Percentiles rank a stretch among this genome's conserved stretches.
Evolutionary conservation across 2,329 filamentous ascomycete species (phyloP).

Genomic region (Pseudocercospora musae): DNA sequence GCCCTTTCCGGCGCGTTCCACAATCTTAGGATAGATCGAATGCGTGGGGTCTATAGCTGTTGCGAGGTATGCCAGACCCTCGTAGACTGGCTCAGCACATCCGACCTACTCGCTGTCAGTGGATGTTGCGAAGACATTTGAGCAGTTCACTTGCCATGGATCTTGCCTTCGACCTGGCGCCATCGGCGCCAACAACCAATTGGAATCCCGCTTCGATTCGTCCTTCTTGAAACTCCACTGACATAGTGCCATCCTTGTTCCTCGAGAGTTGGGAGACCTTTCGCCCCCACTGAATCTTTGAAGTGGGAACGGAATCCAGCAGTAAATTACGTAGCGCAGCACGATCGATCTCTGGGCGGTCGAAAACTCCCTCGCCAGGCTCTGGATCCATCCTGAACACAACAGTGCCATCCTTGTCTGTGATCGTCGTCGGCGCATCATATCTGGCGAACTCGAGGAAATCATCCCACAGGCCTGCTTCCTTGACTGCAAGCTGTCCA

Average conservation of each 20-base stretch:
- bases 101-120: constrained; percentile 30
- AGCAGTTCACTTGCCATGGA: constrained; percentile 29
- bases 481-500: constrained; percentile 26
- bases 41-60: constrained; percentile 29
- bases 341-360: constrained; percentile 37
- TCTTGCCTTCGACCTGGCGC: constrained; percentile 44
- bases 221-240: constrained; percentile 34
- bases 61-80: constrained; percentile 35
- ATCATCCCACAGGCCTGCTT: constrained; percentile 26
- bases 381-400: constrained; percentile 21
- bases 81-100: constrained; percentile 35
- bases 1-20: constrained; percentile 30
- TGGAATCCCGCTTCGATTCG: constrained; percentile 37
- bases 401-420: constrained; percentile 22
- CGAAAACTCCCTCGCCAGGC: background rate
- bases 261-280: constrained; percentile 14
- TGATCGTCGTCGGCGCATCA: background rate
- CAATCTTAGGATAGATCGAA: constrained; percentile 29
- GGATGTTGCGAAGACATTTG: background rate
- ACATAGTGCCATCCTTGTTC: constrained; percentile 19
- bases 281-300: constrained; percentile 31
- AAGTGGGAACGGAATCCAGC: constrained; percentile 29
- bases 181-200: constrained; percentile 50
- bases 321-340: constrained; percentile 34
- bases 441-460: constrained; percentile 18